phyloP scores from a whole-genome alignment of 2,329 filamentous ascomycete species.

The Fusarium chlamydosporum region DNA sequence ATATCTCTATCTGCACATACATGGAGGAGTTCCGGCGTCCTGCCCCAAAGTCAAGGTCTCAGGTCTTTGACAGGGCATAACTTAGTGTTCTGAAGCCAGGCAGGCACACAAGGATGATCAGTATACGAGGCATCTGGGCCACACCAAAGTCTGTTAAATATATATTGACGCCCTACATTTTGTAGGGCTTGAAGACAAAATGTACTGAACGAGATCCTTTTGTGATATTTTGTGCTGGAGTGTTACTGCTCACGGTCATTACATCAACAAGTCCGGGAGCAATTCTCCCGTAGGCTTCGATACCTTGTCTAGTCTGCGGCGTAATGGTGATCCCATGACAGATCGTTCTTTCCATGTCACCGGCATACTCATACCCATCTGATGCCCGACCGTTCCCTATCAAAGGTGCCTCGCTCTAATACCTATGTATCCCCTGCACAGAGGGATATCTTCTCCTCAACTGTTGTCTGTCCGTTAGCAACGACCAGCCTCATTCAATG shows the following conservation, averaged over 20 bases:
- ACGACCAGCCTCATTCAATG: neutral
- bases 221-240: neutral
- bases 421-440: slow-evolving; percentile 19
- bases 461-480: neutral
- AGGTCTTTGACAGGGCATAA: slow-evolving; percentile 16
- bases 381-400: slow-evolving; percentile 4
- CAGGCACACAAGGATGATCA: slow-evolving; percentile 27
- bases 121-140: slow-evolving; percentile 23
- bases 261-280: neutral
- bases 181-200: slow-evolving; percentile 29
- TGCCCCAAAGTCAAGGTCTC: slow-evolving; percentile 10
- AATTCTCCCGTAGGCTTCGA: neutral
- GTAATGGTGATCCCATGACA: slow-evolving; percentile 7
- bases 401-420: slow-evolving; percentile 16
- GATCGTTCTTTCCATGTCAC: neutral
- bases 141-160: slow-evolving; percentile 32
- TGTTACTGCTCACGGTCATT: no score
- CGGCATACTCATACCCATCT: slow-evolving; percentile 9
- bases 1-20: slow-evolving; percentile 38
- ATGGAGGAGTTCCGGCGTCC: slow-evolving; percentile 35
- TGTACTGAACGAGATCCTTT: neutral
- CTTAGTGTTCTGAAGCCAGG: slow-evolving; percentile 26
- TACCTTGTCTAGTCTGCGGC: slow-evolving; percentile 19
- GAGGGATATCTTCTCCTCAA: slow-evolving; percentile 14
- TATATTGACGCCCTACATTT: slow-evolving; percentile 24